These are phyloP conservation scores for Kewa caespitosa DNA, from an alignment of 179 eudicot species.

Conservation along the genomic window DNA sequence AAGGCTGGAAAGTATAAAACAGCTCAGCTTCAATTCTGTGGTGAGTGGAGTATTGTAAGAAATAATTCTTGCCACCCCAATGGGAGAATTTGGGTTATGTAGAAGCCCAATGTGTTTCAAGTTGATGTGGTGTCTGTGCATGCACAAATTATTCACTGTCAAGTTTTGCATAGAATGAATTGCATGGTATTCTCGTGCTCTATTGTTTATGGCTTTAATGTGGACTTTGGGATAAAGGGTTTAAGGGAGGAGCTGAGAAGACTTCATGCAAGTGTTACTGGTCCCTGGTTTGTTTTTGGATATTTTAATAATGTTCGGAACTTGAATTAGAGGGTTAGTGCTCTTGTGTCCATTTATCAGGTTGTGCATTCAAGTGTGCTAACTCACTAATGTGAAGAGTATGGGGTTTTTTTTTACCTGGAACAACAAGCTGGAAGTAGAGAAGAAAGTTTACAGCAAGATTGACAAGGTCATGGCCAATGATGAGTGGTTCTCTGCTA, in stretches of 20 bases:
- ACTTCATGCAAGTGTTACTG: not conserved
- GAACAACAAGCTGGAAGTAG: not conserved
- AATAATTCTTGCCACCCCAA: not conserved
- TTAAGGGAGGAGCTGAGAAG: not conserved
- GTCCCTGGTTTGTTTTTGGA: not conserved
- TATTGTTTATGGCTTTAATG: not conserved
- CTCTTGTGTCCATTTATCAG: not conserved
- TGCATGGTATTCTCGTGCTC: not conserved
- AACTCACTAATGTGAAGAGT: not conserved
- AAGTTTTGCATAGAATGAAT: not conserved
- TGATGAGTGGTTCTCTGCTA: not conserved
- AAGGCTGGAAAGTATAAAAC: not conserved
- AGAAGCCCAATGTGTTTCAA: not conserved
- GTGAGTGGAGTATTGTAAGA: not conserved
- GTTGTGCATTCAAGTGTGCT: not conserved
- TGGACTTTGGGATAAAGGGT: not conserved
- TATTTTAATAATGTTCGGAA: not conserved
- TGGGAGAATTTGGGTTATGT: not conserved
- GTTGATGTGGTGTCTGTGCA: not conserved
- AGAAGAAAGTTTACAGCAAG: not conserved
- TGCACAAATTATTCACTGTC: not conserved
- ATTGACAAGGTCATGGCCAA: not conserved
- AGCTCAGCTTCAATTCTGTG: not conserved
- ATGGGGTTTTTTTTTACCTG: not conserved
- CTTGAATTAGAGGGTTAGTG: not conserved